Base-by-base conservation (phyloP, 163 green algal species). In the Chlorella variabilis region DNA sequence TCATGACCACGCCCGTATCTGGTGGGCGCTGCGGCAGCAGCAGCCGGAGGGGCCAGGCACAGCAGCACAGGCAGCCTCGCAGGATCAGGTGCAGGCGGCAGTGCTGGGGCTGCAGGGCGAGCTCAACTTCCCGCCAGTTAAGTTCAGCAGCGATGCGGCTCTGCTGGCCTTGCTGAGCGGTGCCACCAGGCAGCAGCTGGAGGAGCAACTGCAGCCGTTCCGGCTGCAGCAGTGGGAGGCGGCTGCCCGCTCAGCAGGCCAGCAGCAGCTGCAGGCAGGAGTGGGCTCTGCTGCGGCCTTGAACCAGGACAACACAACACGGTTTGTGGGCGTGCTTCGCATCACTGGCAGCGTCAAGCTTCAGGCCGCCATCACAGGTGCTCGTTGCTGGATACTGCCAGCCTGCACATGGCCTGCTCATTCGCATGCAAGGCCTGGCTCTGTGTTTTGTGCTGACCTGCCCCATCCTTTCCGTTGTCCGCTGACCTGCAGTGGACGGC, bases 251-350 rank as follows among this genome's bases (percentile, higher is more conserved):
- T 6, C 23, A n/a, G 54, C 54, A n/a, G 54, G 20, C 45, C 54
- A 63, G 54, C 54, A 29, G 54, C 54, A 63, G 54, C 18, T 33
- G 54, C 54, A 63, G 54, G 20, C 18, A 11, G 61, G 29, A 13
- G 5, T 42, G 34, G 20, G 20, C 48, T 36, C 70, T 2, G 48
- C 48, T n/a, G 70, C 70, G 3, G 5, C 33, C 31, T 31, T 56
- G 36, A 38, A 54, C 54, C n/a, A n/a, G 25, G 56, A 79, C 71
- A 79, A 79, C 71, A 79, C 54, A 2, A 58, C 51, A 21, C n/a
- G 36, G 20, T 79, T 27, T 9, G 54, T 79, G 54, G 71, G 71
- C 54, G 71, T 79, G 25, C 25, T 31, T 27, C 71, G 38, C 51
- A 68, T 58, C 51, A 39, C 25, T 11, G 45, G 34, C 51, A 31